Percentiles rank a stretch among this genome's conserved stretches.
phyloP scores from a whole-genome alignment of 352 stramenopile species.

The Globisporangium polare region DNA sequence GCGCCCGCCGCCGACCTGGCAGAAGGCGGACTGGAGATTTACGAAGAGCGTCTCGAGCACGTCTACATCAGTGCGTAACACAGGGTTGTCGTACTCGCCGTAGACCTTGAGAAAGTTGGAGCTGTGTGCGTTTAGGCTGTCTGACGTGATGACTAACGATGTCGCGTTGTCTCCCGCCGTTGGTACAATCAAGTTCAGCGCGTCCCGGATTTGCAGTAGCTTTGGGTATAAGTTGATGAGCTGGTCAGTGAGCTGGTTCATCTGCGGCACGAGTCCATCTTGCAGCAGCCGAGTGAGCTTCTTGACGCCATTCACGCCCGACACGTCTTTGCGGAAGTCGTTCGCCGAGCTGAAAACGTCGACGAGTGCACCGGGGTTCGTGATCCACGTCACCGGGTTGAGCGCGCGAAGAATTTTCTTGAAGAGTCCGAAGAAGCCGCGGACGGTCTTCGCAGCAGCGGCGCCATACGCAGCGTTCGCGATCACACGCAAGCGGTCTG shows the following conservation, averaged over 20 bases:
- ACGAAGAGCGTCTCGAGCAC: slow-evolving; percentile 2
- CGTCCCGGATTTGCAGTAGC: neutral
- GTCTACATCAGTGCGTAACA: neutral
- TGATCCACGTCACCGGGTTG: neutral
- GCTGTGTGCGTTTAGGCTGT: neutral
- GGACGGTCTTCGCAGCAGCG: neutral
- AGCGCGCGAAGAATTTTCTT: neutral
- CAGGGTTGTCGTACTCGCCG: neutral
- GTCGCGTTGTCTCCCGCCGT: neutral
- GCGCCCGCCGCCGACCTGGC: neutral
- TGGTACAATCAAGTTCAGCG: neutral
- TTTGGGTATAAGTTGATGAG: neutral
- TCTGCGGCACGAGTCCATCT: slow-evolving; percentile 3
- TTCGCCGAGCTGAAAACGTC: neutral
- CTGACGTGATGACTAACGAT: too few relatives aligned
- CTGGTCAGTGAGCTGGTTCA: slow-evolving; percentile 3
- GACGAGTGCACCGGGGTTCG: neutral
- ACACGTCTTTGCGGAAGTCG: slow-evolving; percentile 5
- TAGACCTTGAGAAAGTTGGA: slow-evolving; percentile 1
- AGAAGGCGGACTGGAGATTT: neutral
- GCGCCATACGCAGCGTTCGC: neutral
- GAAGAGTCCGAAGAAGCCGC: slow-evolving; percentile 2
- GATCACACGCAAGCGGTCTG: neutral
- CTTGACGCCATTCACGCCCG: neutral
- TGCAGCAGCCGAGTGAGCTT: slow-evolving; percentile 1